A percentile compares a stretch with the other conserved stretches of the same genome.
These are phyloP conservation scores for Fraxinus dipetala DNA, from an alignment of 305 asterid species.

Conservation along the genomic window DNA sequence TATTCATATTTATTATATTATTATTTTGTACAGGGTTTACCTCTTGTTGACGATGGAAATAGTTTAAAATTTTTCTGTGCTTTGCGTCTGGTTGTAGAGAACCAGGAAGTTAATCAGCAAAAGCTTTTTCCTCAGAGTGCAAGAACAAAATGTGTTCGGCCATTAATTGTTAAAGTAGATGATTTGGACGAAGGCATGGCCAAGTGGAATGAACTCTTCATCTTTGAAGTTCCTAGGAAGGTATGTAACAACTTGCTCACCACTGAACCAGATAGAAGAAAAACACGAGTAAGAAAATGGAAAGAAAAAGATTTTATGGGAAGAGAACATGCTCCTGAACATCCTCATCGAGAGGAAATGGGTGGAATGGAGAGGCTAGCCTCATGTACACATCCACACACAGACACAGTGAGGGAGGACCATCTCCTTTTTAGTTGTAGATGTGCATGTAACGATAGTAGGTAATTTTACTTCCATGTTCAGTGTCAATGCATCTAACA, in stretches of 20 bases:
- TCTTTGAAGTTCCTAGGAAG: constrained; percentile 97
- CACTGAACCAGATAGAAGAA: constrained; percentile 5
- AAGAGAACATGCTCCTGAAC: not conserved
- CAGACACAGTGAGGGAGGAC: not conserved
- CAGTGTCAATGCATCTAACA: not conserved
- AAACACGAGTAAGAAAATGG: not conserved
- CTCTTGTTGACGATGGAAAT: constrained; percentile 93
- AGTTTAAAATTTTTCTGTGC: constrained; percentile 91
- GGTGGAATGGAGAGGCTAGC: constrained; percentile 1
- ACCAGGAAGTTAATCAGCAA: constrained; percentile 83
- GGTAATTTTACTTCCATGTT: not conserved
- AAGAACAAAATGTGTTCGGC: constrained; percentile 95
- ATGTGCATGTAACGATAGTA: not conserved
- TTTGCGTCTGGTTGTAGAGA: constrained; percentile 89
- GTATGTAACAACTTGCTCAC: constrained; percentile 37
- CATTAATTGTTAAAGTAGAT: constrained; percentile 42
- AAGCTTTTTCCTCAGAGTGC: constrained; percentile 99
- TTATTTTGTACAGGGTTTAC: constrained; percentile 69
- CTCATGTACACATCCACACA: not conserved
- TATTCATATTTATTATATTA: constrained; percentile 4
- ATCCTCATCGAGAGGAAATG: not conserved
- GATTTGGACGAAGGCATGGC: constrained; percentile 73
- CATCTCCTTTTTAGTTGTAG: not conserved
- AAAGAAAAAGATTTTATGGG: not conserved
- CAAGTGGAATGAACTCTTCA: constrained; percentile 92